A percentile compares a stretch with the other conserved stretches of the same genome.
Evolutionary conservation across 805 yeast genomes (phyloP).

Genomic region (Zygosaccharomyces gambellarensis): DNA sequence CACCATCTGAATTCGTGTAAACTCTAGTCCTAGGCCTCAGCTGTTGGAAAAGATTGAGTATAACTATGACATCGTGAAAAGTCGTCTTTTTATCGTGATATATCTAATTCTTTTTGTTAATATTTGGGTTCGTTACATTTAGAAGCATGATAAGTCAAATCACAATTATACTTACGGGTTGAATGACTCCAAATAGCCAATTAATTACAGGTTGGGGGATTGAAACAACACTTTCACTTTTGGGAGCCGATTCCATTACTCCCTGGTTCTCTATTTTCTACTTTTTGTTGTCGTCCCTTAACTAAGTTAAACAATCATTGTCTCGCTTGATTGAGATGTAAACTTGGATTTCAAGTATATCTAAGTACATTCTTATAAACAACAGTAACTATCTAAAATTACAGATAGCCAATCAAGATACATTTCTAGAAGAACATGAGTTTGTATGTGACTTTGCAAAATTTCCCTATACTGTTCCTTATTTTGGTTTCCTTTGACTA

Average conservation of each 20-base stretch:
- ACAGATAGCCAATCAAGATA: background rate
- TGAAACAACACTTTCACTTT: background rate
- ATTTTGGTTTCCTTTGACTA: constrained; percentile 4
- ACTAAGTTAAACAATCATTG: background rate
- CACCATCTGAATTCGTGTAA: constrained; percentile 54
- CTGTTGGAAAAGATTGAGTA: constrained; percentile 46
- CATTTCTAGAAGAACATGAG: constrained; percentile 10
- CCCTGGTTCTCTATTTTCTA: background rate
- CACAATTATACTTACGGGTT: constrained; percentile 37
- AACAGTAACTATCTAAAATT: background rate
- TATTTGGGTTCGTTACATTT: background rate
- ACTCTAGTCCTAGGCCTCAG: constrained; percentile 68
- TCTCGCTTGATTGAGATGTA: background rate
- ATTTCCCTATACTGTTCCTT: background rate
- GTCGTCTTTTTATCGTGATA: constrained; percentile 54
- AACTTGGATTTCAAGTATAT: background rate
- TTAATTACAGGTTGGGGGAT: constrained; percentile 36
- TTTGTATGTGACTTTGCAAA: constrained; percentile 12
- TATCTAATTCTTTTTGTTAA: constrained; percentile 32
- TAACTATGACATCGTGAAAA: constrained; percentile 53
- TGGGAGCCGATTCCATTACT: background rate
- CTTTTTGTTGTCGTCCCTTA: background rate
- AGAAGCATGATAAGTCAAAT: background rate
- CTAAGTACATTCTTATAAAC: background rate
- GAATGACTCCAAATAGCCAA: constrained; percentile 56